Percentiles rank a stretch among this genome's conserved stretches.
Evolutionary conservation across 2,329 filamentous ascomycete genomes (phyloP).

Genomic region (Colletotrichum tropicicola): DNA sequence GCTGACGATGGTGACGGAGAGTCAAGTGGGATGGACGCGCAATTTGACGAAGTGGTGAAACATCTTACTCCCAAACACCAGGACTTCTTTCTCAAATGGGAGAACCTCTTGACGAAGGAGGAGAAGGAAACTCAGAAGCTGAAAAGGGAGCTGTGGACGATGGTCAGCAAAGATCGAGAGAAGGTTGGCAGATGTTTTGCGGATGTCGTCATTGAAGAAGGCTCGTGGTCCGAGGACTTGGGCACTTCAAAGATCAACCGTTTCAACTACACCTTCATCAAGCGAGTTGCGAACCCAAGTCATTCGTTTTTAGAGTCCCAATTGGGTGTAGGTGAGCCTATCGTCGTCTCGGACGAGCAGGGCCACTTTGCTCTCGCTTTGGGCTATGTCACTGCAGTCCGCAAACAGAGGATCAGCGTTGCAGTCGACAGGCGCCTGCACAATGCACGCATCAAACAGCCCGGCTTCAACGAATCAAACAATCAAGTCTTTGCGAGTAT

Average conservation of each 20-base stretch:
- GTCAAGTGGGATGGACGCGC: conserved; percentile 80
- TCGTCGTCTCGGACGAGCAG: conserved; percentile 95
- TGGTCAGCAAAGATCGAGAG: conserved; percentile 89
- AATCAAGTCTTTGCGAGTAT: conserved; percentile 93
- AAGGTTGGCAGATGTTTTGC: conserved; percentile 90
- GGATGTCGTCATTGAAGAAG: conserved; percentile 84
- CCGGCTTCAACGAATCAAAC: conserved; percentile 76
- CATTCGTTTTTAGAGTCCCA: conserved; percentile 95
- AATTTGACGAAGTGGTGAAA: conserved; percentile 82
- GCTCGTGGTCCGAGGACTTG: conserved; percentile 74
- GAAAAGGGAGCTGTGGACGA: conserved; percentile 93
- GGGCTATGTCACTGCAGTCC: conserved; percentile 85
- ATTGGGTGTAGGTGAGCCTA: conserved; percentile 84
- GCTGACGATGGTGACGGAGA: conserved; percentile 85
- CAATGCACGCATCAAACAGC: conserved; percentile 79
- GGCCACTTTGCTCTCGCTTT: conserved; percentile 96
- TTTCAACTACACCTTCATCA: conserved; percentile 86
- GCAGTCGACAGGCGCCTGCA: conserved; percentile 91
- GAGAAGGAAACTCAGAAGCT: conserved; percentile 90
- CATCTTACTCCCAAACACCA: conserved; percentile 80
- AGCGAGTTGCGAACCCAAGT: conserved; percentile 65
- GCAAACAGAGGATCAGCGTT: conserved; percentile 80
- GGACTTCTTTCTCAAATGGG: conserved; percentile 94
- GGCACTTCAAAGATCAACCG: conserved; percentile 87
- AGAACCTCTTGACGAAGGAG: conserved; percentile 90